Conservation (phyloP, 805 yeast genomes). For the Lachancea meyersii region DNA sequence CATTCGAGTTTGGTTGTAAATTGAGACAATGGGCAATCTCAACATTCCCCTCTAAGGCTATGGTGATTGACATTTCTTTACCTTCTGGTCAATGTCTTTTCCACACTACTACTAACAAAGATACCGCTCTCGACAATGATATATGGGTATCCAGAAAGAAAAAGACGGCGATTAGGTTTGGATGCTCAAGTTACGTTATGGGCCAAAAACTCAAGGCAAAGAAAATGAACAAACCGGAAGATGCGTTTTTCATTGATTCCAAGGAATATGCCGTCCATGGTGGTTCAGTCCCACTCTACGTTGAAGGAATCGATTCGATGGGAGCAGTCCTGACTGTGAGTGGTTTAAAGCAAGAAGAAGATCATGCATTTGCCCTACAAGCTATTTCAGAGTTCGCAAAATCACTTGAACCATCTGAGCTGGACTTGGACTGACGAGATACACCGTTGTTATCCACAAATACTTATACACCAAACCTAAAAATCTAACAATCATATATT, state of each 20-base stretch:
- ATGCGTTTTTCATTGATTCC: constrained; percentile 37
- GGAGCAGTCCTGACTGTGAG: constrained; percentile 49
- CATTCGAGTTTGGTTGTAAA: constrained; percentile 42
- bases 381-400: constrained; percentile 16
- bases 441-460: background rate
- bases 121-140: constrained; percentile 46
- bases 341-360: constrained; percentile 51
- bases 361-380: constrained; percentile 41
- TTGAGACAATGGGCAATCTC: constrained; percentile 35
- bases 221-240: constrained; percentile 36
- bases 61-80: constrained; percentile 45
- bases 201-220: constrained; percentile 33
- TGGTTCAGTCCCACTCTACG: constrained; percentile 48
- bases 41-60: constrained; percentile 30
- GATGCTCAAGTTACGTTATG: constrained; percentile 42
- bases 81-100: constrained; percentile 43
- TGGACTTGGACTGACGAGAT: constrained; percentile 15
- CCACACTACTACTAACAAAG: constrained; percentile 35
- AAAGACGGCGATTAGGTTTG: constrained; percentile 43
- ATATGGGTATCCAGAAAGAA: constrained; percentile 47
- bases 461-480: background rate
- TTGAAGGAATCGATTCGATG: constrained; percentile 30
- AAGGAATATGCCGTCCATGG: constrained; percentile 48
- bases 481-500: background rate
- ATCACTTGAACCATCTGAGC: constrained; percentile 10